Evolutionary conservation across 805 yeast genomes (phyloP).

Genomic region (Pichia paraexigua): DNA sequence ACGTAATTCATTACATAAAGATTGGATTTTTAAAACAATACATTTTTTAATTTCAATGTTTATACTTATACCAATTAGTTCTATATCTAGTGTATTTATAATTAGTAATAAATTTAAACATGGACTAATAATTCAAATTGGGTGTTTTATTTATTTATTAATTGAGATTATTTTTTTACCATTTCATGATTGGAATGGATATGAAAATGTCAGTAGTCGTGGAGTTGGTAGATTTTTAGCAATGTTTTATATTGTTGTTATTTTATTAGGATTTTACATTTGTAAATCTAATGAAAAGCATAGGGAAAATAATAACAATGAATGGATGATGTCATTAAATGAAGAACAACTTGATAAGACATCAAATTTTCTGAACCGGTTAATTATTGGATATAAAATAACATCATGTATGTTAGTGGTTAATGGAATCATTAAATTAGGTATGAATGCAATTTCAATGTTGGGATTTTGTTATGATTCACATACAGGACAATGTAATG

Average conservation of each 20-base stretch:
- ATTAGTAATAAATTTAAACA: constrained; percentile 43
- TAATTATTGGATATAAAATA: constrained; percentile 35
- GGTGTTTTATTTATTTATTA: constrained; percentile 42
- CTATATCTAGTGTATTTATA: constrained; percentile 45
- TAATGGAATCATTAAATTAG: constrained; percentile 71
- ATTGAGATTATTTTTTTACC: constrained; percentile 50
- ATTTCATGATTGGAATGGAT: constrained; percentile 58
- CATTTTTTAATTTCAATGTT: constrained; percentile 5
- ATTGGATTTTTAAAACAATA: constrained; percentile 39
- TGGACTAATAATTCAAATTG: constrained; percentile 38
- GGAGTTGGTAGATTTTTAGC: constrained; percentile 63
- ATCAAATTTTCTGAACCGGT: no score
- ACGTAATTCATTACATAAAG: constrained; percentile 7
- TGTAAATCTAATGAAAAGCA: neutral
- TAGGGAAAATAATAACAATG: neutral
- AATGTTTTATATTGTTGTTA: constrained; percentile 36
- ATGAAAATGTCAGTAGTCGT: constrained; percentile 58
- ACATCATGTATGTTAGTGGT: constrained; percentile 40
- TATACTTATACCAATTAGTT: constrained; percentile 45
- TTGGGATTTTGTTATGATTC: constrained; percentile 79
- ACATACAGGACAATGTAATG: constrained; percentile 91
- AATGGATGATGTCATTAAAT: neutral
- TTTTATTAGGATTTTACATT: constrained; percentile 47
- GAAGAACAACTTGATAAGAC: neutral
- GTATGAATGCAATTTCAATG: constrained; percentile 75